Base-by-base conservation (phyloP, 805 yeast species). In the Yamadazyma sp. region DNA sequence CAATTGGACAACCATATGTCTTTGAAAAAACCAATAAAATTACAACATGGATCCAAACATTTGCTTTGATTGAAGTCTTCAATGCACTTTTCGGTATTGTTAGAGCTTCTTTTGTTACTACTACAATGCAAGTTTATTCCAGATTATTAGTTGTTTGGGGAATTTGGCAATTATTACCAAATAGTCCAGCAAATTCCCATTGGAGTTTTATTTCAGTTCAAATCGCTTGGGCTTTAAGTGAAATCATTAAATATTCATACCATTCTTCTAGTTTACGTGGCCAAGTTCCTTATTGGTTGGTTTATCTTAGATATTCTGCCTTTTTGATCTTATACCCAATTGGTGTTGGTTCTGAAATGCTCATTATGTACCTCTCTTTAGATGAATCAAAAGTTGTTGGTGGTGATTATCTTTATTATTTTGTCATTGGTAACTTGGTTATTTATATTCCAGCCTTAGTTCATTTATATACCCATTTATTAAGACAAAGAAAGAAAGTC, bases 201-300 rank as follows among this genome's bases (percentile, higher is more conserved):
- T 68, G 78, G 75, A 69, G 75, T 11, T 89, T 82, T 58, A 60
- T 80, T 38, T 67, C 91, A 1, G 72, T 91, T 56, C 69, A 80
- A 30, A 48, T 78, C 28, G 88, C 96, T 9, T 93, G 98, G 98
- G 78, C 93, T n/a, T 50, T 86, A 35, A 86, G 98, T n/a, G 98
- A 93, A 60, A 73, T 86, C 29, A 81, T 89, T 38, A 75, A 98
- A 56, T 93, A 93, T 62, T 74, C 86, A 27, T 93, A 78, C 65
- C 94, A 93, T 55, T 89, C 94, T 6, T 70, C 82, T 36, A 79
- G 79, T 47, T 60, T 84, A 42, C 54, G 58, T 17, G 65, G 70
- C 19, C 52, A 63, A 1, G 80, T 84, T 11, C 84, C 93, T 4
- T 49, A 53, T 24, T 55, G 65, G 53, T 68, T 91, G 46, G 74